Base-by-base conservation (phyloP, 1,284 basidiomycete genomes). In the Sanghuangporus sanghuang region DNA sequence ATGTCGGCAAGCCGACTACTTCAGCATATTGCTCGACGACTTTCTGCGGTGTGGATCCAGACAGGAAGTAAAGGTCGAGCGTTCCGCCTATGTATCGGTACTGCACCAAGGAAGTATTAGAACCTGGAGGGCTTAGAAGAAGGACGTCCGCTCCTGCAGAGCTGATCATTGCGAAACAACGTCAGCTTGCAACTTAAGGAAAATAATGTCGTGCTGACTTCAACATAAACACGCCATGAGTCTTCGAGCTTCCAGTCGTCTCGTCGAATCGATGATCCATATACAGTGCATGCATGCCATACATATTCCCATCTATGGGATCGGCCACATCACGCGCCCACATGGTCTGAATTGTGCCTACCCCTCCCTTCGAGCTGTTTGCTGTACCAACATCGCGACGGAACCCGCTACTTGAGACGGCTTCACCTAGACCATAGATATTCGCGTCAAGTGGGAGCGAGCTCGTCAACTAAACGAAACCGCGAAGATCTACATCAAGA, bases 351-450 rank as follows among this genome's bases (percentile, higher is more conserved):
- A 90, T 76, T 0, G 85, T 87, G 1, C 85, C 85, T 32, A 73
- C 67, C 2, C 79, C 80, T 2, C 81, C 82, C 64, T 80, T 35
- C 52, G 52, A 53, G 52, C 52, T 35, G n/a, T 53, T 53, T 9
- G 8, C 72, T 1, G 78, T 76, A 14, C 79, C 81, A 27, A 87
- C 75, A 67, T 88, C 80, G 12, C 89, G 78, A 40, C 89, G 75
- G 72, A 89, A 87, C 4, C 86, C 86, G 67, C 85, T 85, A 68
- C 81, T 83, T 1, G 87, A 80, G 35, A 90, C 79, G 21, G 85
- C 82, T 72, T 94, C 90, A 3, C 90, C 91, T 7, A 93, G 76
- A 0, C 92, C 92, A 67, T 92, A 92, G 52, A 93, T 80, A 68
- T 93, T 90, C 21, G 89, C 81, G 42, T 82, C 80, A 18, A 79